These are phyloP conservation scores for Pseudogymnoascus sp. DNA, from an alignment of 2,329 filamentous ascomycete genomes.

Conservation along the genomic window DNA sequence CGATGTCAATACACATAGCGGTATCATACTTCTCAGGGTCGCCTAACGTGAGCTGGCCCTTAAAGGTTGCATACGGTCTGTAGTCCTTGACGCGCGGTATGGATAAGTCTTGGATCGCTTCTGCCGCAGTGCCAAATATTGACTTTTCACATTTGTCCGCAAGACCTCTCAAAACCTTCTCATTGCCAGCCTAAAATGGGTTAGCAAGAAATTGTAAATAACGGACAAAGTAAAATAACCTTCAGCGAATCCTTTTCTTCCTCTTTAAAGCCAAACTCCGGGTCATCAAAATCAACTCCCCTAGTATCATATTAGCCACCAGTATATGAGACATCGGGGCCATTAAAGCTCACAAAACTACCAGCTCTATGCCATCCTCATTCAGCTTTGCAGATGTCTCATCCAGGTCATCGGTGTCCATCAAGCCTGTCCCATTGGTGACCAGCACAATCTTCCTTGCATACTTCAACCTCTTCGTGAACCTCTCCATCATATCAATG, in stretches of 20 bases:
- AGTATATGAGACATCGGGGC: background rate
- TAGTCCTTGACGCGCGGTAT: slow-evolving; percentile 67
- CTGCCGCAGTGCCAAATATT: slow-evolving; percentile 72
- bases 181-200: slow-evolving; percentile 54
- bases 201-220: slow-evolving; percentile 14
- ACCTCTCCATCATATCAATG: slow-evolving; percentile 72
- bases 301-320: slow-evolving; percentile 35
- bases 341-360: slow-evolving; percentile 56
- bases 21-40: slow-evolving; percentile 64
- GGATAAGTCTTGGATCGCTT: slow-evolving; percentile 73
- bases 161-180: slow-evolving; percentile 56
- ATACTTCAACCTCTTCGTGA: slow-evolving; percentile 76
- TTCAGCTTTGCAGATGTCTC: slow-evolving; percentile 68
- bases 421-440: slow-evolving; percentile 67
- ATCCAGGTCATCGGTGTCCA: slow-evolving; percentile 63
- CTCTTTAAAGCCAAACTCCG: slow-evolving; percentile 84
- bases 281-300: slow-evolving; percentile 88
- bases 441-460: slow-evolving; percentile 73
- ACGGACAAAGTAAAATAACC: slow-evolving; percentile 32
- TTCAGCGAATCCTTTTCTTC: slow-evolving; percentile 71
- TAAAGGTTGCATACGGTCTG: slow-evolving; percentile 71
- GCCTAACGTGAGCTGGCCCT: slow-evolving; percentile 71
- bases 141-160: slow-evolving; percentile 59
- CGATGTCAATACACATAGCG: slow-evolving; percentile 74
- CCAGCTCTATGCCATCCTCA: slow-evolving; percentile 65